Percentiles rank a stretch among this genome's conserved stretches.
Conservation (phyloP, 805 yeast genomes). For the Nakazawaea pomicola region DNA sequence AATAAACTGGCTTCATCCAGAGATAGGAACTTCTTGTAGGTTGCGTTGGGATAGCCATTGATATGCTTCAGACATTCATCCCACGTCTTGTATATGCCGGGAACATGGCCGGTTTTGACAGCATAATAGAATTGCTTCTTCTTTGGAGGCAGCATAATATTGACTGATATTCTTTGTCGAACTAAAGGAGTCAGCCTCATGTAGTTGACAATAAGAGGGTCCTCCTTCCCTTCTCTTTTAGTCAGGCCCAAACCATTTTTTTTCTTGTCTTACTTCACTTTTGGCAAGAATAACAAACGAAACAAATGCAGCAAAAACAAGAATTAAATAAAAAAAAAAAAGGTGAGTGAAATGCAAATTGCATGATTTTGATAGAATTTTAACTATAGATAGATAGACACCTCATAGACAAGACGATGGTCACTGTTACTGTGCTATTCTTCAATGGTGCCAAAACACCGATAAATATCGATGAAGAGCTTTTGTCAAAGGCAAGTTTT, state of each 20-base stretch:
- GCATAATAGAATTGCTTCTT: conserved; percentile 39
- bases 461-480: conserved; percentile 14
- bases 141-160: no score
- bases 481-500: conserved; percentile 13
- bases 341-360: no score
- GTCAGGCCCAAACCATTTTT: no score
- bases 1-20: conserved; percentile 54
- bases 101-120: conserved; percentile 44
- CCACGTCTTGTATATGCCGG: conserved; percentile 65
- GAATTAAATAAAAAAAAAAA: no score
- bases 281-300: no score
- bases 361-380: not conserved
- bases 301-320: no score
- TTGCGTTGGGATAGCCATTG: conserved; percentile 50
- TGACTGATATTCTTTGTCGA: no score
- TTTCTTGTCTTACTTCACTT: no score
- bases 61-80: conserved; percentile 46
- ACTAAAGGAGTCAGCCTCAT: no score
- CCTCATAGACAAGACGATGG: not conserved
- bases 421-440: conserved; percentile 16
- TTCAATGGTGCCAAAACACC: conserved; percentile 20
- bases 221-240: no score
- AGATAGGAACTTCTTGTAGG: conserved; percentile 46
- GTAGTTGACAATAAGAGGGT: no score
- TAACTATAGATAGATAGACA: not conserved